These are phyloP conservation scores for Spatholobus suberectus DNA, from an alignment of 306 rosid genomes.

Conservation along the genomic window DNA sequence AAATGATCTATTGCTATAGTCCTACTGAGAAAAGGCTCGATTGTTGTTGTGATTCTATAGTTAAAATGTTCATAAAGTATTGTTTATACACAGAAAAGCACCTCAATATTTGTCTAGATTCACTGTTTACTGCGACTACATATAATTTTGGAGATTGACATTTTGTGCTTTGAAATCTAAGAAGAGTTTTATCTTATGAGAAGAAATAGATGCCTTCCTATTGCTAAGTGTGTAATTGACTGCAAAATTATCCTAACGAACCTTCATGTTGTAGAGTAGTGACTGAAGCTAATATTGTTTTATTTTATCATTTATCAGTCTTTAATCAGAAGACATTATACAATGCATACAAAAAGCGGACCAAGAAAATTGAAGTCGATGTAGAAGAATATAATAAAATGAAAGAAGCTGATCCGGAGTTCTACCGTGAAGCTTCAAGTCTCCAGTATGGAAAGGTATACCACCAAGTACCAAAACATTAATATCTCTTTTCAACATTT, in stretches of 20 bases:
- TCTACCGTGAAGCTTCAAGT: slow-evolving; percentile 98
- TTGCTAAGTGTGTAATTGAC: not conserved
- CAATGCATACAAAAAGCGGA: slow-evolving; percentile 89
- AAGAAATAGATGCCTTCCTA: not conserved
- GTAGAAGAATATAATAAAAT: slow-evolving; percentile 86
- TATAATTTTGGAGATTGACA: not conserved
- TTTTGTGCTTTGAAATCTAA: not conserved
- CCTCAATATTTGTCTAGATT: slow-evolving; percentile 14
- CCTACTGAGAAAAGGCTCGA: not conserved
- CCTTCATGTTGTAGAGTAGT: not conserved
- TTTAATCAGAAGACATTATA: slow-evolving; percentile 92
- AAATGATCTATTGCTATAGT: not conserved
- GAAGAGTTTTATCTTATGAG: not conserved
- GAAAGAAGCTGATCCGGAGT: slow-evolving; percentile 98
- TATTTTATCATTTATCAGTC: slow-evolving; percentile 68
- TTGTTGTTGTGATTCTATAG: not conserved
- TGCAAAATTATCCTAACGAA: not conserved
- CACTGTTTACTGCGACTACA: not conserved
- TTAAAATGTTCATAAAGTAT: not conserved
- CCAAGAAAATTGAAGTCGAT: slow-evolving; percentile 73
- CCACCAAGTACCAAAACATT: slow-evolving; percentile 26
- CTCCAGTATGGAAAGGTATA: slow-evolving; percentile 94
- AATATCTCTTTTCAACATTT: slow-evolving; percentile 12
- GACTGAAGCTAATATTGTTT: slow-evolving; percentile 24
- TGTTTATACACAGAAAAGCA: slow-evolving; percentile 4